A percentile compares a stretch with the other conserved stretches of the same genome.
Evolutionary conservation across 192 early-diverging fungal genomes (phyloP).

Genomic region (Diversispora epigaea): DNA sequence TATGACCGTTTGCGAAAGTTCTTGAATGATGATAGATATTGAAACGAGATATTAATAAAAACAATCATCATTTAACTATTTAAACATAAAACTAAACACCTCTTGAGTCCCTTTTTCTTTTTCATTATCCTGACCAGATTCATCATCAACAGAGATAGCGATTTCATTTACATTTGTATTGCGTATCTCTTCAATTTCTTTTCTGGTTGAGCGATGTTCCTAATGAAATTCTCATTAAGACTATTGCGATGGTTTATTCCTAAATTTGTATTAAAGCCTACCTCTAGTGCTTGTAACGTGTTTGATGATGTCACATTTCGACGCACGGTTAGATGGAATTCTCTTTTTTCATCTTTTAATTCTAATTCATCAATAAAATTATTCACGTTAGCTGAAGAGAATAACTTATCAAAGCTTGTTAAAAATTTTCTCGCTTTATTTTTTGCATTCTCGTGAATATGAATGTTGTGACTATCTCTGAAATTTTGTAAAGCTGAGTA

Average conservation of each 20-base stretch:
- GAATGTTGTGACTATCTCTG: constrained; percentile 2
- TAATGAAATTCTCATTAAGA: constrained; percentile 23
- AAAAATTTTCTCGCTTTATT: constrained; percentile 33
- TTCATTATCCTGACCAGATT: too few relatives aligned
- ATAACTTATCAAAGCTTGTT: constrained; percentile 31
- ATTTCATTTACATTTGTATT: too few relatives aligned
- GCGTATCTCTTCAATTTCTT: constrained; percentile 8
- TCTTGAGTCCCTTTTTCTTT: too few relatives aligned
- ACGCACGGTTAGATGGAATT: constrained; percentile 22
- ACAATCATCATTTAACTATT: neutral
- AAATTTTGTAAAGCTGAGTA: constrained; percentile 23
- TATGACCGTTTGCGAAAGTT: constrained; percentile 9
- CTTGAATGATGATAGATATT: neutral
- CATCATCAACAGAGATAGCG: too few relatives aligned
- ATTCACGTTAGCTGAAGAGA: constrained; percentile 23
- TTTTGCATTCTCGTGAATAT: constrained; percentile 30
- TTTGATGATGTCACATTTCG: constrained; percentile 29
- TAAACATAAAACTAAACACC: too few relatives aligned
- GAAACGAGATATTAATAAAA: constrained; percentile 3
- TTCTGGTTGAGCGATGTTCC: constrained; percentile 18
- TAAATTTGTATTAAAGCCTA: constrained; percentile 26
- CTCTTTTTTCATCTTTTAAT: constrained; percentile 28
- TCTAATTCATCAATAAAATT: constrained; percentile 30
- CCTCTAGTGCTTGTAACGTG: constrained; percentile 32
- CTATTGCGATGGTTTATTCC: neutral